Evolutionary conservation across 768 basidiomycete genomes (phyloP).

Genomic region (Gloeophyllum trabeum): DNA sequence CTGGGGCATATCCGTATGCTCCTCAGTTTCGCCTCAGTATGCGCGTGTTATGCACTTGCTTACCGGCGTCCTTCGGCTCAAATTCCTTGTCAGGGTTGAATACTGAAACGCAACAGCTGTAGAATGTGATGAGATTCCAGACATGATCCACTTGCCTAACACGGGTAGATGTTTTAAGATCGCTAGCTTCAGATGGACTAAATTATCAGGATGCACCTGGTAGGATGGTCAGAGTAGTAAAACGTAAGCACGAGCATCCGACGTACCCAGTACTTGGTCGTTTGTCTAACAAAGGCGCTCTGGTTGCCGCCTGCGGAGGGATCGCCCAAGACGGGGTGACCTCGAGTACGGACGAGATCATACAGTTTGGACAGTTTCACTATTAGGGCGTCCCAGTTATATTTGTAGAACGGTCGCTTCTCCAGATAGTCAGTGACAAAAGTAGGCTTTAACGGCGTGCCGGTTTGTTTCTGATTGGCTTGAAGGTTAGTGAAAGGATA

Average conservation of each 20-base stretch:
- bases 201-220: conserved; percentile 83
- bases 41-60: conserved; percentile 6
- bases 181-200: conserved; percentile 86
- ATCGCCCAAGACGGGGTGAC: conserved; percentile 90
- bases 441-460: conserved; percentile 64
- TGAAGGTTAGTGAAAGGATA: conserved; percentile 1
- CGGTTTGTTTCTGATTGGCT: conserved; percentile 78
- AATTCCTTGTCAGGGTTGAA: conserved; percentile 94
- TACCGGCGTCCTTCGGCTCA: conserved; percentile 73
- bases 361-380: conserved; percentile 93
- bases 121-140: neutral
- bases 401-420: conserved; percentile 92
- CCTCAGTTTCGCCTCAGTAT: neutral
- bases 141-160: conserved; percentile 53
- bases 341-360: conserved; percentile 89
- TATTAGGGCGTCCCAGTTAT: conserved; percentile 92
- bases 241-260: neutral
- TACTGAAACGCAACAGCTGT: conserved; percentile 34
- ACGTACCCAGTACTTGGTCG: conserved; percentile 96
- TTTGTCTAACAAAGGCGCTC: conserved; percentile 96
- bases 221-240: neutral
- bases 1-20: conserved; percentile 24
- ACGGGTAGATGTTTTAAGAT: conserved; percentile 91
- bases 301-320: conserved; percentile 90
- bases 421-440: conserved; percentile 91